Evolutionary conservation across 2,329 filamentous ascomycete genomes (phyloP).

Genomic region (Verticillium zaregamsianum): DNA sequence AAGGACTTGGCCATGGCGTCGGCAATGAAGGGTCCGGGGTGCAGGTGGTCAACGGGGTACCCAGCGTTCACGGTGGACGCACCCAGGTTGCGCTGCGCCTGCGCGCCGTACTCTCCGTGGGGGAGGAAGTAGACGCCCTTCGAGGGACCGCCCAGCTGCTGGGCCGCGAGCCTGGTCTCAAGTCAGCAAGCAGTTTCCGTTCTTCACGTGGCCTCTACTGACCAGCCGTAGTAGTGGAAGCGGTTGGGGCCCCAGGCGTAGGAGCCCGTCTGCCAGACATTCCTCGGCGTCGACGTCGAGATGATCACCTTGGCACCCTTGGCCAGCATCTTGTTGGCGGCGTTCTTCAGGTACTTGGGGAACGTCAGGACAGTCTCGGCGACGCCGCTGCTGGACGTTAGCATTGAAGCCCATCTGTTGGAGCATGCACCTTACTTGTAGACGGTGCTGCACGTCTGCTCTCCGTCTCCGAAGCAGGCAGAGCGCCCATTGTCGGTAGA

Average conservation of each 20-base stretch:
- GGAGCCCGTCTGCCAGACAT: conserved; percentile 54
- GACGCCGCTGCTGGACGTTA: not conserved
- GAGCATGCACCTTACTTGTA: conserved; percentile 23
- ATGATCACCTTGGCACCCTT: conserved; percentile 60
- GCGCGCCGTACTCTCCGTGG: conserved; percentile 54
- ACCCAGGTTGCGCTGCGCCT: conserved; percentile 47
- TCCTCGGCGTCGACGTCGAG: conserved; percentile 50
- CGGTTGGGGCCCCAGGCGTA: conserved; percentile 43
- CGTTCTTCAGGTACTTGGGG: conserved; percentile 54
- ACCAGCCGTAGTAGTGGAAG: conserved; percentile 47
- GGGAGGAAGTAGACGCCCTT: conserved; percentile 51
- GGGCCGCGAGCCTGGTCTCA: conserved; percentile 6
- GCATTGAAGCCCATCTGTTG: not conserved
- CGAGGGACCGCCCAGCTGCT: conserved; percentile 28
- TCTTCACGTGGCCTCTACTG: not conserved
- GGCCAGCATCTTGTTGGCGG: conserved; percentile 45
- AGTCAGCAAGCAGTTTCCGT: not conserved
- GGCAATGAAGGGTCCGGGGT: conserved; percentile 54
- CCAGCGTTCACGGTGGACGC: conserved; percentile 42
- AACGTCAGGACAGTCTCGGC: conserved; percentile 56
- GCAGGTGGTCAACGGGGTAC: conserved; percentile 60
- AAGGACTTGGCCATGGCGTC: conserved; percentile 50
- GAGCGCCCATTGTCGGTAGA: conserved; percentile 57
- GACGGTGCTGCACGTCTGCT: conserved; percentile 47
- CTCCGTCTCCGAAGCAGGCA: conserved; percentile 51